These are phyloP conservation scores for Rubia peregrina DNA, from an alignment of 305 asterid genomes.

Conservation along the genomic window DNA sequence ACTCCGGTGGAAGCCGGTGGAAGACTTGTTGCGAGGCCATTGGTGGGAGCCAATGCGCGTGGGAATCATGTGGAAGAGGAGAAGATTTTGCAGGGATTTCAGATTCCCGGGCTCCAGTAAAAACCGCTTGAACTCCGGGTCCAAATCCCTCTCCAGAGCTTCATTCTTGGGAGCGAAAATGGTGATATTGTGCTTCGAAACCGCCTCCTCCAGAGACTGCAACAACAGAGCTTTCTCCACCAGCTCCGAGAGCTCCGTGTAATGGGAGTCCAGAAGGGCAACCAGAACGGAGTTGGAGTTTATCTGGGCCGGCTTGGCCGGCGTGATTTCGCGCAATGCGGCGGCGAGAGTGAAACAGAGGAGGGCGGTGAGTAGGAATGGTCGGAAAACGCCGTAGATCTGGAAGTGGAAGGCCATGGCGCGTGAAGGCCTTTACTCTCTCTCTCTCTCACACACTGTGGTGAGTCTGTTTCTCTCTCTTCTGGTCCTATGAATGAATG, in stretches of 20 bases:
- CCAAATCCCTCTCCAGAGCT: slow-evolving; percentile 68
- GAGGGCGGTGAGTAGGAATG: slow-evolving; percentile 17
- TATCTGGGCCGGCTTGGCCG: slow-evolving; percentile 29
- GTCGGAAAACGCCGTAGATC: slow-evolving; percentile 51
- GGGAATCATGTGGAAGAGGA: slow-evolving; percentile 74
- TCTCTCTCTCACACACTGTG: slow-evolving; percentile 14
- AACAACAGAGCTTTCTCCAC: slow-evolving; percentile 70
- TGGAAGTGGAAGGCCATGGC: slow-evolving; percentile 64
- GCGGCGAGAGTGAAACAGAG: slow-evolving; percentile 24
- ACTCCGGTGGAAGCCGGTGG: slow-evolving; percentile 27
- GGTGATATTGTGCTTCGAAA: slow-evolving; percentile 65
- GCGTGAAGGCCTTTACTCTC: slow-evolving; percentile 18
- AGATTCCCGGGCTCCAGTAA: slow-evolving; percentile 75
- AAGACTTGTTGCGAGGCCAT: slow-evolving; percentile 27
- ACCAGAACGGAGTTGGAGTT: slow-evolving; percentile 78
- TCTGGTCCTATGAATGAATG: slow-evolving; percentile 15
- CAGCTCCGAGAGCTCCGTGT: slow-evolving; percentile 74
- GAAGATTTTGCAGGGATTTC: slow-evolving; percentile 57
- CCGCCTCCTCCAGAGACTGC: slow-evolving; percentile 82
- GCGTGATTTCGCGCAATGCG: slow-evolving; percentile 50
- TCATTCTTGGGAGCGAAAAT: slow-evolving; percentile 75
- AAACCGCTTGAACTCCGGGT: slow-evolving; percentile 75
- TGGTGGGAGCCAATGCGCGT: slow-evolving; percentile 45
- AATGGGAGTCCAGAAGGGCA: slow-evolving; percentile 71
- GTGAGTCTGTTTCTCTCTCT: neutral